Evolutionary conservation across 176 grass and related monocot genomes (phyloP).

Genomic region (Triticum timopheevii): DNA sequence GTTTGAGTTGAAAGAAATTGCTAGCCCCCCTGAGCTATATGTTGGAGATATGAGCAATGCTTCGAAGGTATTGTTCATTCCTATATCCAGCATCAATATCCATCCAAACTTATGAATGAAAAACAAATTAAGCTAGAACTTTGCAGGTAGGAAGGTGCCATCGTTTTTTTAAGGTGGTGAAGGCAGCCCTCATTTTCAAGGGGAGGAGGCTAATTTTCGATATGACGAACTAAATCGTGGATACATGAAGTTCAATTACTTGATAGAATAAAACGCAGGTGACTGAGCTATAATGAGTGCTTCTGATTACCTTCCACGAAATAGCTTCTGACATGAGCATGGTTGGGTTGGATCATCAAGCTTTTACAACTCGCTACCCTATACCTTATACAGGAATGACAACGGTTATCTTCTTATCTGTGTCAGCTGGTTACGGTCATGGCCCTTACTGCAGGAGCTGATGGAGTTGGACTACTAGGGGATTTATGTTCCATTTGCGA

Average conservation of each 20-base stretch:
- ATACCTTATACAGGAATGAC: no score
- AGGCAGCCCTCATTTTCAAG: background rate
- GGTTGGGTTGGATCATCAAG: no score
- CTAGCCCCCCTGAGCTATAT: background rate
- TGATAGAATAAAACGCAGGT: no score
- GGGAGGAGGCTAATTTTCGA: background rate
- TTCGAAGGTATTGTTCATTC: background rate
- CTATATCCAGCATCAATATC: background rate
- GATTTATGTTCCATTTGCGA: background rate
- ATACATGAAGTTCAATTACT: no score
- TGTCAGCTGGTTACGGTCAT: no score
- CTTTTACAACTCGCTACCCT: no score
- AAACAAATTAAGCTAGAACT: background rate
- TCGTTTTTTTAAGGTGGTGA: background rate
- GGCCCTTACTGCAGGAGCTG: background rate
- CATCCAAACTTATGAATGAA: background rate
- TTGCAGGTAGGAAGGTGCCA: background rate
- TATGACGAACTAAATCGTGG: no score
- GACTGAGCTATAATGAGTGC: no score
- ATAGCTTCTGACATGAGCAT: no score
- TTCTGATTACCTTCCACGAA: no score
- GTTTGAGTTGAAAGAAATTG: background rate
- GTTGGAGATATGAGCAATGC: conserved; percentile 8
- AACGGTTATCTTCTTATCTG: no score
- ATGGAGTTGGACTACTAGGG: background rate